Base-by-base conservation (phyloP, 805 yeast species). In the Kodamaea laetipori region DNA sequence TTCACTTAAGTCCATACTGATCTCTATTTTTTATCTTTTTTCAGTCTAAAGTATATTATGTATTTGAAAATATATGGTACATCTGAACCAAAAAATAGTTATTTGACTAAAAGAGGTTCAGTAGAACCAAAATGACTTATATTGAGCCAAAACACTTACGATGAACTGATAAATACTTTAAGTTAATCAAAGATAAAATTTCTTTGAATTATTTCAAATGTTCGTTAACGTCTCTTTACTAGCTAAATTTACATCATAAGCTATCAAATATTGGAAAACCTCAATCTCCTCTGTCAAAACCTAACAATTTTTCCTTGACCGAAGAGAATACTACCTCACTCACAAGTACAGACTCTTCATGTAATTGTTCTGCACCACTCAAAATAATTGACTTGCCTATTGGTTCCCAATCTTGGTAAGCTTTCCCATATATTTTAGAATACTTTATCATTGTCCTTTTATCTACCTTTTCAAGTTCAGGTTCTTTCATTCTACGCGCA, bases 381-480 rank as follows among this genome's bases (percentile, higher is more conserved):
- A 35, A 13, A 3, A 2, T 35, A 3, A 27, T 21, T 25, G 40
- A 31, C 24, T 35, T 39, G 35, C 24, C 34, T 16, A 26, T 39
- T 21, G 28, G 27, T 21, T 23, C 18, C 38, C 38, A 35, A 16
- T 24, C 13, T 6, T 25, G 16, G 9, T 25, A 37, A 11, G 12
- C 15, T 6, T 17, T 3, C 11, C 39, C 39, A 25, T 23, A 37
- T 24, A 17, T 16, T 4, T 37, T 15, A 4, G 32, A 13, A 13
- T 27, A 37, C 39, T 37, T 16, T 15, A 13, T 11, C 12, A 15
- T 15, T 3, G 15, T 7, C 19, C 17, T 30, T 16, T 4, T 30
- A 10, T 30, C 34, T 13, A 30, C 11, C 9, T 17, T 30, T 3
- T 4, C 7, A 4, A 11, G 19, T 13, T 30, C 34, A 4, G 11